Evolutionary conservation across 306 rosid genomes (phyloP).

Genomic region (Corylus americana): DNA sequence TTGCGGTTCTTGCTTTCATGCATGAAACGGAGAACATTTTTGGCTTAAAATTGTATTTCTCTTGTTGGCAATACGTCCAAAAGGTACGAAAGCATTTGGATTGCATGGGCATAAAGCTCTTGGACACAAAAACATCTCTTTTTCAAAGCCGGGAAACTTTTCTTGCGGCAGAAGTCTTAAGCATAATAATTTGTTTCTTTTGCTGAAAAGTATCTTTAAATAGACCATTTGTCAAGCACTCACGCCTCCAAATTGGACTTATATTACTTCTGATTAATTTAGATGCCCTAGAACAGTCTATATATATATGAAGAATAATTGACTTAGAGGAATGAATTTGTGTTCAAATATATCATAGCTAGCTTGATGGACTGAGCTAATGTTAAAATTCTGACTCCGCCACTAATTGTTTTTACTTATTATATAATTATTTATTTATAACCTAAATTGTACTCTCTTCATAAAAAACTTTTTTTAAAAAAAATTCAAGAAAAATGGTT

Average conservation of each 20-base stretch:
- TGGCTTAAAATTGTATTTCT: conserved; percentile 9
- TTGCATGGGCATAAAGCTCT: neutral
- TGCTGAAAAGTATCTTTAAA: neutral
- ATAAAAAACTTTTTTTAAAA: too few species aligned
- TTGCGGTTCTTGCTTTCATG: neutral
- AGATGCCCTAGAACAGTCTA: neutral
- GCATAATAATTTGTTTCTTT: conserved; percentile 12
- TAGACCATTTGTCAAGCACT: neutral
- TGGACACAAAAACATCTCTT: neutral
- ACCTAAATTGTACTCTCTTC: too few species aligned
- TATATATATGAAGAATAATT: too few species aligned
- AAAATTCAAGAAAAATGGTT: too few species aligned
- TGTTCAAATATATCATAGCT: too few species aligned
- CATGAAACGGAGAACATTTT: neutral
- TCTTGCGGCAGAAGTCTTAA: neutral
- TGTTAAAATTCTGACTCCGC: neutral
- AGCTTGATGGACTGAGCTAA: too few species aligned
- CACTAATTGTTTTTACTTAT: too few species aligned
- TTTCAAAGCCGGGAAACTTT: neutral
- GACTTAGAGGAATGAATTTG: too few species aligned
- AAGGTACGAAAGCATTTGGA: neutral
- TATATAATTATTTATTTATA: too few species aligned
- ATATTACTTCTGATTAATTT: neutral
- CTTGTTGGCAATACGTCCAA: neutral
- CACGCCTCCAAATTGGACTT: conserved; percentile 13